phyloP scores from a whole-genome alignment of 768 basidiomycete genomes.

The Phaeotremella skinneri region DNA sequence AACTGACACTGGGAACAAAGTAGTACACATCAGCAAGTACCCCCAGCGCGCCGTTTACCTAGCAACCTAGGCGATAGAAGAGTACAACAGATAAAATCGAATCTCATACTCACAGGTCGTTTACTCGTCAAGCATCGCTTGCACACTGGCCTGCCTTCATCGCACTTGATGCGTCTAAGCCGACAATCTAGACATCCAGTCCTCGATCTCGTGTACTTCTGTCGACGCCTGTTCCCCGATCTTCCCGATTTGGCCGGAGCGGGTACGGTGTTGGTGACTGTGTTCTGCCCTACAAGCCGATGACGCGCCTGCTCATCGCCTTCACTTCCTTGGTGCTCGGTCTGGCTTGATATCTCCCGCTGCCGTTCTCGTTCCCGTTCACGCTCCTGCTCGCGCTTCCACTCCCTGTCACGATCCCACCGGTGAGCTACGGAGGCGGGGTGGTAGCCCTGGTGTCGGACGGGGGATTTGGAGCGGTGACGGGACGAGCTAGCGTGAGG shows the following conservation, averaged over 20 bases:
- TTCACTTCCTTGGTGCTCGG: conserved; percentile 38
- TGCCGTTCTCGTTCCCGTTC: conserved; percentile 8
- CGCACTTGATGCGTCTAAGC: conserved; percentile 95
- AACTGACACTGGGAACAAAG: conserved; percentile 38
- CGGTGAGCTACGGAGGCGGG: too few species aligned
- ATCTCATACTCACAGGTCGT: conserved; percentile 52
- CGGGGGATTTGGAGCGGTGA: neutral
- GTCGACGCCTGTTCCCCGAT: conserved; percentile 49
- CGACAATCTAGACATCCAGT: conserved; percentile 92
- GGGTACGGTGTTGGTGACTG: neutral
- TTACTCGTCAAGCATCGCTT: conserved; percentile 77
- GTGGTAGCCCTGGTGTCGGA: too few species aligned
- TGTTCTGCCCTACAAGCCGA: neutral
- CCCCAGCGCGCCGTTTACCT: conserved; percentile 11
- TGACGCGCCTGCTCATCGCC: conserved; percentile 37
- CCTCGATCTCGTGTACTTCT: conserved; percentile 91
- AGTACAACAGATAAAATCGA: neutral
- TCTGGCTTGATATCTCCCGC: conserved; percentile 30
- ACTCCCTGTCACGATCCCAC: neutral
- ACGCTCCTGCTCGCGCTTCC: neutral
- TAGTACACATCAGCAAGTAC: neutral
- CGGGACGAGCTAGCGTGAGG: neutral
- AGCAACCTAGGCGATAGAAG: neutral
- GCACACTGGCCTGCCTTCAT: conserved; percentile 84
- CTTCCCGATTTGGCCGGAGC: conserved; percentile 9